Conservation (phyloP, 805 yeast species). For the Blastobotrys terrestris region DNA sequence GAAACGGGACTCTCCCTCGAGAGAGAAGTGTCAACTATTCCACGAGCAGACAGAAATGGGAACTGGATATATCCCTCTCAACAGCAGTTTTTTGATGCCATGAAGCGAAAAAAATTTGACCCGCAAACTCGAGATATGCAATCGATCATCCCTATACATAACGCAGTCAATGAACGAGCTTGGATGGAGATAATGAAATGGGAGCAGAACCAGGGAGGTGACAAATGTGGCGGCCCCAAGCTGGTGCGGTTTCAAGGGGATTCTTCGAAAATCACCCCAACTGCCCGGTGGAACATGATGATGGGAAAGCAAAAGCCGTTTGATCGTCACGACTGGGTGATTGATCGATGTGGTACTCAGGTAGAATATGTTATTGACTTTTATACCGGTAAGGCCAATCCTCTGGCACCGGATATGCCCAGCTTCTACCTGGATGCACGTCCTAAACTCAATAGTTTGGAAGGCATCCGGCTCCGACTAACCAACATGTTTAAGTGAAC, state of each 20-base stretch:
- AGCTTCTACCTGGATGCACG: conserved; percentile 82
- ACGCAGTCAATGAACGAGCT: conserved; percentile 86
- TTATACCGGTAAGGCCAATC: conserved; percentile 55
- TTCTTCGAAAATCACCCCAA: conserved; percentile 75
- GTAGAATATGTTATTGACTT: conserved; percentile 93
- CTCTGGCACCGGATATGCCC: conserved; percentile 41
- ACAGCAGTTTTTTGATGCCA: conserved; percentile 89
- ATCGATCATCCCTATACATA: conserved; percentile 89
- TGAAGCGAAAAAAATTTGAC: conserved; percentile 84
- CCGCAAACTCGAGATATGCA: conserved; percentile 81
- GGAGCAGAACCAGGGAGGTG: conserved; percentile 46
- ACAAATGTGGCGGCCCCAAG: conserved; percentile 73
- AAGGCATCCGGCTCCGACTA: conserved; percentile 71
- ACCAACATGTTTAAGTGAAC: conserved; percentile 41
- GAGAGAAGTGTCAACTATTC: conserved; percentile 75
- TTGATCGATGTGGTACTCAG: conserved; percentile 75
- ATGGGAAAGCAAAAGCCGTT: conserved; percentile 73
- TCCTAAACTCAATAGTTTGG: conserved; percentile 78
- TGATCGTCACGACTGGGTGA: conserved; percentile 94
- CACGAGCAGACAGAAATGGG: conserved; percentile 55
- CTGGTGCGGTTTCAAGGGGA: conserved; percentile 87
- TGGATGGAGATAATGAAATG: conserved; percentile 80
- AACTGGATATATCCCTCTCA: conserved; percentile 97
- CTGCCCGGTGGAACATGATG: conserved; percentile 63
- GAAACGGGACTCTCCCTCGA: conserved; percentile 51